Base-by-base conservation (phyloP, 2,329 filamentous ascomycete genomes). In the Exophiala sideris region DNA sequence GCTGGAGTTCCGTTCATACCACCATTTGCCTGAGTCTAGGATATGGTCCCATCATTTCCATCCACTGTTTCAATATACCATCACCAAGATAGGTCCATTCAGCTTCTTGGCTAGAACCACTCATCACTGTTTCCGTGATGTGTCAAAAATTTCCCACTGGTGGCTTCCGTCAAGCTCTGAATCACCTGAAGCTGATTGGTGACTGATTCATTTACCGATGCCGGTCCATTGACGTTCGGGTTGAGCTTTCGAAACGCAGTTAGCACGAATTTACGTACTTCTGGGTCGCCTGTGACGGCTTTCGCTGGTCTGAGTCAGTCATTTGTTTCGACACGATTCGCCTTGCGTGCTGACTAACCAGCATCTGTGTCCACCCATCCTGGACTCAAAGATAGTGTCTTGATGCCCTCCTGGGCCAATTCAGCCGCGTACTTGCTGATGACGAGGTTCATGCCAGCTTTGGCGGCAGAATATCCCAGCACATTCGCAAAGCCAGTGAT, bases 361-460 rank as follows among this genome's bases (percentile, higher is more conserved):
- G 50, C 48, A 54, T 57, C 57, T 16, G 64, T 67, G 40, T 64
- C 42, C 11, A 68, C 65, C 60, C 60, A 68, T 51, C 69, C 69
- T 14, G 69, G 69, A 54, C 68, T 70, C 45, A 70, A 32, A 36
- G 65, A 65, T 51, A 71, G 48, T 33, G 67, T 65, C 54, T 67
- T 67, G 52, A 71, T 69, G 11, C 67, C 66, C n/a, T 63, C 59
- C 8, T 59, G 60, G 38, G 62, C 61, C 60, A 61, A 67, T 51
- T 72, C 65, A 2, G 65, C 70, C 2, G 66, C 67, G 55, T 72
- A 76, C 62, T 76, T 76, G 8, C 71, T 70, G 3, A 73, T 64
- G 1, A 68, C 52, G 14, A 74, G 63, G 56, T 76, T 77, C 58
- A 73, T 56, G 1, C 67, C 73, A 0, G 68, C 71, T 57, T 77